Percentiles rank a stretch among this genome's conserved stretches.
These are phyloP conservation scores for Tylopilus sp. DNA, from an alignment of 1,284 basidiomycete species.

Conservation along the genomic window DNA sequence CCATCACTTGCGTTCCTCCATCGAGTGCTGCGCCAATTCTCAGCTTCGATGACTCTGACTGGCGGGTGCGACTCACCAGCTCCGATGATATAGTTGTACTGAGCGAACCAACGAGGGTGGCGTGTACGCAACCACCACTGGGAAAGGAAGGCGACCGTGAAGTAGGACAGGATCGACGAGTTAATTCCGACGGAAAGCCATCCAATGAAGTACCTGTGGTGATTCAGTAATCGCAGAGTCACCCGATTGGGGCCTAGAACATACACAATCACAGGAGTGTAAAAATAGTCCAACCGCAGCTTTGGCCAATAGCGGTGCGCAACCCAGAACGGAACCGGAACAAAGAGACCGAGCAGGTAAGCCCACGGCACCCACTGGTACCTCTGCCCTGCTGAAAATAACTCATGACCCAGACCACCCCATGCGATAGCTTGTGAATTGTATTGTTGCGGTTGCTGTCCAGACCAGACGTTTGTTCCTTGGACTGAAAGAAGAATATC, in stretches of 20 bases:
- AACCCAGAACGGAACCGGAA: constrained; percentile 56
- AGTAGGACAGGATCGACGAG: constrained; percentile 41
- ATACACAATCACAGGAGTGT: constrained; percentile 45
- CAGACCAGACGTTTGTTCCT: constrained; percentile 62
- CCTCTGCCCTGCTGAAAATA: constrained; percentile 51
- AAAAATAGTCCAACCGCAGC: constrained; percentile 41
- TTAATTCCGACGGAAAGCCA: constrained; percentile 51
- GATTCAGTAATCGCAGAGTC: constrained; percentile 7
- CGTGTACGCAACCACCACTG: constrained; percentile 56
- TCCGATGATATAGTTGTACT: constrained; percentile 47
- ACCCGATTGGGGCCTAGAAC: background rate
- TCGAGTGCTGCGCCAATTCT: constrained; percentile 42
- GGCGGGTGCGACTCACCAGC: constrained; percentile 32
- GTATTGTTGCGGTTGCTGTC: constrained; percentile 52
- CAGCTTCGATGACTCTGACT: background rate
- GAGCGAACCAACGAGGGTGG: constrained; percentile 53
- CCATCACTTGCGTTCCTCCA: constrained; percentile 63
- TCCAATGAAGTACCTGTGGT: constrained; percentile 38
- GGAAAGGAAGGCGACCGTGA: constrained; percentile 51
- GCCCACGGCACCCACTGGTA: constrained; percentile 59
- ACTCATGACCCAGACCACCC: constrained; percentile 59
- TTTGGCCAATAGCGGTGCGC: constrained; percentile 42
- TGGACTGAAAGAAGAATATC: constrained; percentile 42
- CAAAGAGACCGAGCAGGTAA: constrained; percentile 51
- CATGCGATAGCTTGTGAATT: constrained; percentile 63